phyloP scores from a whole-genome alignment of 2,329 filamentous ascomycete genomes.

The Fusarium sp. region DNA sequence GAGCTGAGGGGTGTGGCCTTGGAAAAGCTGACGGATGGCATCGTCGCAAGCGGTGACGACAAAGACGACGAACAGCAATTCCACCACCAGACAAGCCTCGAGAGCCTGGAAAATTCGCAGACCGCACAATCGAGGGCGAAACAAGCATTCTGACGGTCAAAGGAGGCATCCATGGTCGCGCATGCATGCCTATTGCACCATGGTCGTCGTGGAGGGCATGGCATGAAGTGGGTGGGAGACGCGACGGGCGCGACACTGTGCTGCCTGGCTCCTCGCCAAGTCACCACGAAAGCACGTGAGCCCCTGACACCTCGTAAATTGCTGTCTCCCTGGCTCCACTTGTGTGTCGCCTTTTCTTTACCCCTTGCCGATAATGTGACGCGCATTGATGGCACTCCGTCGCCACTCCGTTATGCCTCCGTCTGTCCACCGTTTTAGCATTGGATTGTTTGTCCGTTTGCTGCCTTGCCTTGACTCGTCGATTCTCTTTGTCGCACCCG shows the following conservation, averaged over 20 bases:
- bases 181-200: constrained; percentile 18
- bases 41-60: constrained; percentile 24
- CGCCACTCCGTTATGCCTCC: constrained; percentile 26
- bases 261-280: constrained; percentile 54
- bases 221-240: constrained; percentile 60
- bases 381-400: constrained; percentile 10
- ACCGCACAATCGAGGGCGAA: neutral
- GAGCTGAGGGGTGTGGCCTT: constrained; percentile 46
- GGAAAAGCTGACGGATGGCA: constrained; percentile 33
- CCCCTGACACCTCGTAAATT: constrained; percentile 29
- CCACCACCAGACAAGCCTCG: constrained; percentile 32
- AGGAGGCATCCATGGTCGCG: constrained; percentile 50
- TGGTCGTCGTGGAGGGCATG: constrained; percentile 55
- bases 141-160: constrained; percentile 25
- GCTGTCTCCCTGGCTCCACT: constrained; percentile 23
- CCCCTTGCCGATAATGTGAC: constrained; percentile 40
- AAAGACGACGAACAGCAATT: constrained; percentile 37
- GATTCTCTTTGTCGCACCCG: constrained; percentile 27
- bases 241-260: constrained; percentile 60
- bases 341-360: constrained; percentile 33
- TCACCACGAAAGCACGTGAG: constrained; percentile 64
- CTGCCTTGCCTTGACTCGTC: constrained; percentile 5
- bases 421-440: constrained; percentile 36
- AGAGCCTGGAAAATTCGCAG: constrained; percentile 46
- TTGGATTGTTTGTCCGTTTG: neutral